phyloP scores from a whole-genome alignment of 257 asterid genomes.

The Fraxinus excelsior region DNA sequence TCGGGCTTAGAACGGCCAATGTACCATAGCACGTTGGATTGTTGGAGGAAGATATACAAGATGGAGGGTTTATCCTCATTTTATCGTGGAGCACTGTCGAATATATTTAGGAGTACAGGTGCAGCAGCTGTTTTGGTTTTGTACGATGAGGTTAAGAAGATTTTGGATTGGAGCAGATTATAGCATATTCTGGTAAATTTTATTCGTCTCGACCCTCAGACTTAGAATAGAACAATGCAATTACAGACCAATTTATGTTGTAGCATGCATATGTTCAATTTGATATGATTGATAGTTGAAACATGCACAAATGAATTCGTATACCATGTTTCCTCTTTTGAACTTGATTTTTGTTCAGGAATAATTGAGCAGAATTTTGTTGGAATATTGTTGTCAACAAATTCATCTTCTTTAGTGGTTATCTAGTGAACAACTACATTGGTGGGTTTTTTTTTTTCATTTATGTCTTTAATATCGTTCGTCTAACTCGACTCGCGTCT shows the following conservation, averaged over 20 bases:
- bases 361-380: not conserved
- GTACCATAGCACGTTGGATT: constrained; percentile 69
- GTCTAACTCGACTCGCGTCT: no score
- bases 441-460: no score
- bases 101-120: constrained; percentile 90
- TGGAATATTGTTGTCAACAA: not conserved
- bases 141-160: constrained; percentile 86
- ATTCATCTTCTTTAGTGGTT: not conserved
- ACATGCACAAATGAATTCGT: not conserved
- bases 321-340: not conserved
- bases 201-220: constrained; percentile 14
- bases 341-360: not conserved
- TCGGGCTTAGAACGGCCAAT: constrained; percentile 75
- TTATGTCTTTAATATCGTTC: no score
- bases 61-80: constrained; percentile 74
- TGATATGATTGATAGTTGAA: not conserved
- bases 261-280: not conserved
- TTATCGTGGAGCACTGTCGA: constrained; percentile 93
- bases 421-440: not conserved
- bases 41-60: constrained; percentile 78
- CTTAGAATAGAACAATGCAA: constrained; percentile 4
- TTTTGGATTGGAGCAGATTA: constrained; percentile 88
- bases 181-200: constrained; percentile 30
- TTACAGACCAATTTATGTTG: not conserved
- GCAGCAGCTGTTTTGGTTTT: constrained; percentile 93